Percentiles rank a stretch among this genome's conserved stretches.
phyloP scores from a whole-genome alignment of 106 monocot genomes.

The Platanthera zijinensis region DNA sequence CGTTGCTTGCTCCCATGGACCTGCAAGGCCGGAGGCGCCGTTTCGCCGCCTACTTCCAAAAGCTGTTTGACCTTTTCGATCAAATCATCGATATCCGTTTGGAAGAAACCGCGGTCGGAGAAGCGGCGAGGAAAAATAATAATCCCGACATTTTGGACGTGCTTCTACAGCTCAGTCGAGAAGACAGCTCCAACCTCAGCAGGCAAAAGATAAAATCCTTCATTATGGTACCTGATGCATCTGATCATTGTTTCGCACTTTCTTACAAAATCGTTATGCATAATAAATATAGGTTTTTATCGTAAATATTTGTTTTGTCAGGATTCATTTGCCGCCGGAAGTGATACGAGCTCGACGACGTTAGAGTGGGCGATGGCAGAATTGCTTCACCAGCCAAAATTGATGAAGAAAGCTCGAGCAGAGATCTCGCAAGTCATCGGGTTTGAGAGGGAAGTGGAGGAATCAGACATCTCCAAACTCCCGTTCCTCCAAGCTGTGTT shows the following conservation, averaged over 20 bases:
- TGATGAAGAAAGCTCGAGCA: slow-evolving; percentile 17
- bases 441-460: slow-evolving; percentile 8
- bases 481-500: slow-evolving; percentile 33
- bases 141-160: slow-evolving; percentile 20
- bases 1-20: slow-evolving; percentile 6
- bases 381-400: slow-evolving; percentile 17
- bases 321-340: slow-evolving; percentile 44
- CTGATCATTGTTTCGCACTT: no score
- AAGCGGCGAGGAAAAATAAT: neutral
- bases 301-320: neutral
- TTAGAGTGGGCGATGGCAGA: slow-evolving; percentile 54
- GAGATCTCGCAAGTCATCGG: slow-evolving; percentile 22
- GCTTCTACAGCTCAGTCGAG: slow-evolving; percentile 11
- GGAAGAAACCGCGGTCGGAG: neutral
- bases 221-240: slow-evolving; percentile 7
- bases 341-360: slow-evolving; percentile 32
- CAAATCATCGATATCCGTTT: slow-evolving; percentile 15
- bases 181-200: neutral
- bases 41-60: neutral
- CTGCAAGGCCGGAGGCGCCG: slow-evolving; percentile 14
- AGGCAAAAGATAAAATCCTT: neutral
- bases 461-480: slow-evolving; percentile 21
- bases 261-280: no score
- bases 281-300: no score
- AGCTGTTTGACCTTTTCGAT: slow-evolving; percentile 11